phyloP scores from a whole-genome alignment of 2,329 filamentous ascomycete genomes.

The Neoscytalidium dimidiatum region DNA sequence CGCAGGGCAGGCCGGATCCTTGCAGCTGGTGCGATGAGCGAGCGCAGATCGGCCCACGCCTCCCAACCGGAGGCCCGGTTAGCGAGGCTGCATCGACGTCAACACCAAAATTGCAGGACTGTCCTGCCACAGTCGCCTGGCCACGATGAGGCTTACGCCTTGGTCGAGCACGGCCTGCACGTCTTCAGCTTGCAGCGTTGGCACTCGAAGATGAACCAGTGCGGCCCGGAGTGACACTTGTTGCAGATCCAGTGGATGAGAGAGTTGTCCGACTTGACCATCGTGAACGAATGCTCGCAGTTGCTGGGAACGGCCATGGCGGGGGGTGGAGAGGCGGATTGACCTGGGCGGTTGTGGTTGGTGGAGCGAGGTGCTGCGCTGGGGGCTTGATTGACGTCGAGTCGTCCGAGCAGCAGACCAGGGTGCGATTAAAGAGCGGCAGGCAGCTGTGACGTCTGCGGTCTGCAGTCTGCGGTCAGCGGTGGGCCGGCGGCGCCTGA shows the following conservation, averaged over 20 bases:
- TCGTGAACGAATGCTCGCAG: slow-evolving; percentile 52
- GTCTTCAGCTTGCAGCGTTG: slow-evolving; percentile 53
- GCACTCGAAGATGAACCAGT: slow-evolving; percentile 55
- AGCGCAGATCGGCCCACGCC: slow-evolving; percentile 16
- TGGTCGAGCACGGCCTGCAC: slow-evolving; percentile 49
- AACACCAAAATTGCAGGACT: slow-evolving; percentile 19
- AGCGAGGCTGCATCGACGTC: slow-evolving; percentile 15
- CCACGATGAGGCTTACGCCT: slow-evolving; percentile 35
- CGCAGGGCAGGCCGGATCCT: slow-evolving; percentile 9
- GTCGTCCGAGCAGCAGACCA: neutral
- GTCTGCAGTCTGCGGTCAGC: slow-evolving; percentile 6
- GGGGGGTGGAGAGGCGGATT: slow-evolving; percentile 16
- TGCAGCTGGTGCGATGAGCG: slow-evolving; percentile 11
- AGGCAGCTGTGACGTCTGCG: neutral
- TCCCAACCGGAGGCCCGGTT: slow-evolving; percentile 12
- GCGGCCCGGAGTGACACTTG: slow-evolving; percentile 52
- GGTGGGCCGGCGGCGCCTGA: neutral
- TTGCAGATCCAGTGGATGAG: slow-evolving; percentile 56
- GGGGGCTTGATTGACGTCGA: neutral
- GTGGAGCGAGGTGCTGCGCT: neutral
- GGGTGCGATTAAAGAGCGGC: neutral
- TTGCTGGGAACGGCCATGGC: slow-evolving; percentile 50
- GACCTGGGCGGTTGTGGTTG: slow-evolving; percentile 6
- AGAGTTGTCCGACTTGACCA: slow-evolving; percentile 55
- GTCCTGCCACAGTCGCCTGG: neutral